Base-by-base conservation (phyloP, 1,139 yeast species). In the Zygosaccharomyces pseudobailii region DNA sequence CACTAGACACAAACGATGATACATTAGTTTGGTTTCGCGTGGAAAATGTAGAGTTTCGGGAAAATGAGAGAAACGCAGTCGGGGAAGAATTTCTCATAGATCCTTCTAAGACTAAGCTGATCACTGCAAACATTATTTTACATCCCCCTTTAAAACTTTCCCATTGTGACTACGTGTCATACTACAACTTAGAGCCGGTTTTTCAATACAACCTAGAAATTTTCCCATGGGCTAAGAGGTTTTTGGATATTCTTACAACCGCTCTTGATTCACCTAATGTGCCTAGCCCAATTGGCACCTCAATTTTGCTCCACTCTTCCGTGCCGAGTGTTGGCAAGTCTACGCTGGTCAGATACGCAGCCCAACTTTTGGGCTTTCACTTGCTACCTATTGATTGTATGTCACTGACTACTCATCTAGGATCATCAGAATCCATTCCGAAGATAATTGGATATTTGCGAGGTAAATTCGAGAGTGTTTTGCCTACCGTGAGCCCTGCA, bases 1-100 rank as follows among this genome's bases (percentile, higher is more conserved):
- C 51, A 5, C 43, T 76, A 0, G 68, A 74, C 2, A 89, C 88
- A 0, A 68, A 71, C 2, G 87, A 88, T 0, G 89, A 89, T 61
- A 74, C 80, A 0, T 78, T 90, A 10, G 95, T 92, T 0, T 92
- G 97, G 97, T 90, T 89, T 65, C 79, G 79, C 55, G 70, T 78
- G 7, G 70, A 72, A 21, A 63, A 69, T 20, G 75, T 76, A 0
- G 70, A 63, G 3, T 53, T 65, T 22, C 54, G 57, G 9, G 52
- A 50, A 5, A 57, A 55, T 24, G 63, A 64, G 3, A 64, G 64
- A 1, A 56, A 61, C 0, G 62, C 61, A 1, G 66, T 72, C 0
- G 63, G 65, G 2, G 47, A 53, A 1, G 64, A 60, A 5, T 55
- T 53, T 42, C 40, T 50, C 21, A 50, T 63, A 20, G 62, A 62